These are phyloP conservation scores for Basidiobolus meristosporus DNA, from an alignment of 371 early-diverging fungal genomes.

Conservation along the genomic window DNA sequence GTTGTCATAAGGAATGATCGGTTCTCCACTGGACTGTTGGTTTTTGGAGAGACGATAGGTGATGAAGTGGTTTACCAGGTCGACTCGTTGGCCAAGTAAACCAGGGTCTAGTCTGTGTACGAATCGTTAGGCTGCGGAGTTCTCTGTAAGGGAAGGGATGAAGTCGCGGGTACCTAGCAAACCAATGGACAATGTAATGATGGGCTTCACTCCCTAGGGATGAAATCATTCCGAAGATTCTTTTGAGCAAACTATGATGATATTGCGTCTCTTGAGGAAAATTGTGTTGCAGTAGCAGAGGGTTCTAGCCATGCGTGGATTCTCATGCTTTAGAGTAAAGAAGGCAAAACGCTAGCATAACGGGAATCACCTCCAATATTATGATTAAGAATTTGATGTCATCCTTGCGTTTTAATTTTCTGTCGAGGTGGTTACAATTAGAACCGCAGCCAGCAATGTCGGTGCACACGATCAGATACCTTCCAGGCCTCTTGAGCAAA, in stretches of 20 bases:
- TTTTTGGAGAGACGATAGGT: conserved; percentile 40
- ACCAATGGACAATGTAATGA: conserved; percentile 59
- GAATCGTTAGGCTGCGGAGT: background rate
- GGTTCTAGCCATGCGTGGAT: background rate
- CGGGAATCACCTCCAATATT: conserved; percentile 54
- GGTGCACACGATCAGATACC: conserved; percentile 14
- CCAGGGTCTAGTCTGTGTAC: conserved; percentile 25
- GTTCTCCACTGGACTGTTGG: too few species aligned
- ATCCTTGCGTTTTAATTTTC: conserved; percentile 40
- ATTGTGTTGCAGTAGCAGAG: conserved; percentile 30
- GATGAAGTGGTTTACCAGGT: conserved; percentile 58
- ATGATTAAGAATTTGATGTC: too few species aligned
- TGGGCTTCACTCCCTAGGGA: conserved; percentile 56
- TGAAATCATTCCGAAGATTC: conserved; percentile 52
- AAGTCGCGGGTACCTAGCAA: conserved; percentile 21
- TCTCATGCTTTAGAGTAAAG: background rate
- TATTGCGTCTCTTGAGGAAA: conserved; percentile 42
- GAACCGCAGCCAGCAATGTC: background rate
- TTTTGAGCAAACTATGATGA: conserved; percentile 47
- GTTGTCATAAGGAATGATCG: conserved; percentile 32
- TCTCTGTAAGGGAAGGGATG: background rate
- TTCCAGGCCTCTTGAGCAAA: conserved; percentile 56
- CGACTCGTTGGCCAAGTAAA: conserved; percentile 47
- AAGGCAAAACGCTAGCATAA: background rate
- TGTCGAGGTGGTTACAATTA: conserved; percentile 11